A percentile compares a stretch with the other conserved stretches of the same genome.
Evolutionary conservation across 345 rosid genomes (phyloP).

Genomic region (Sapria himalayana): DNA sequence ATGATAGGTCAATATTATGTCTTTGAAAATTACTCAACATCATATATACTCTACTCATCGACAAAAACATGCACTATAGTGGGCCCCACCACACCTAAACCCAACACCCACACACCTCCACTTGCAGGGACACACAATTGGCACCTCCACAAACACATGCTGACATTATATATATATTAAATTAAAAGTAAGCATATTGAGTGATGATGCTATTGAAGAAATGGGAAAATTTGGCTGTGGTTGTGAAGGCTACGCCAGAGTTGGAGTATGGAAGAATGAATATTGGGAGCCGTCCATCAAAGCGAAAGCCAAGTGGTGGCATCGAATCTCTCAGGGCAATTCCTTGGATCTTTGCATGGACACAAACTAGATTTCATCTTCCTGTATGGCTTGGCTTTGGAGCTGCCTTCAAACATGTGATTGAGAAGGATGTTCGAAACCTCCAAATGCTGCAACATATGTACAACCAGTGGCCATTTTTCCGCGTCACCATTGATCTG

Average conservation of each 20-base stretch:
- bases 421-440: conserved; percentile 48
- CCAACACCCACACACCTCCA: no score
- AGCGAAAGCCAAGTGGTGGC: conserved; percentile 89
- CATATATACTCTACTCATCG: no score
- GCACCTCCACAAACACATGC: no score
- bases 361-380: conserved; percentile 92
- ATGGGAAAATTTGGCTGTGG: conserved; percentile 6
- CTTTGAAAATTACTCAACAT: no score
- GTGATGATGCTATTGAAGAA: no score
- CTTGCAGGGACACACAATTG: no score
- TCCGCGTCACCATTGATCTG: conserved; percentile 82
- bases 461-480: conserved; percentile 92
- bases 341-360: conserved; percentile 99
- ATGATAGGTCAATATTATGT: no score
- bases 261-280: conserved; percentile 94
- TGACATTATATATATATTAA: no score
- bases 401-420: conserved; percentile 56
- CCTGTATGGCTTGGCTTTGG: conserved; percentile 98
- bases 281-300: conserved; percentile 95
- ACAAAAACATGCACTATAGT: no score
- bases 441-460: conserved; percentile 69
- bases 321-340: conserved; percentile 93
- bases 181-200: no score
- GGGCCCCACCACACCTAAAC: no score
- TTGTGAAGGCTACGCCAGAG: conserved; percentile 95